These are phyloP conservation scores for Dictyostelium firmibasis DNA, from an alignment of 78 protist species.

Conservation along the genomic window DNA sequence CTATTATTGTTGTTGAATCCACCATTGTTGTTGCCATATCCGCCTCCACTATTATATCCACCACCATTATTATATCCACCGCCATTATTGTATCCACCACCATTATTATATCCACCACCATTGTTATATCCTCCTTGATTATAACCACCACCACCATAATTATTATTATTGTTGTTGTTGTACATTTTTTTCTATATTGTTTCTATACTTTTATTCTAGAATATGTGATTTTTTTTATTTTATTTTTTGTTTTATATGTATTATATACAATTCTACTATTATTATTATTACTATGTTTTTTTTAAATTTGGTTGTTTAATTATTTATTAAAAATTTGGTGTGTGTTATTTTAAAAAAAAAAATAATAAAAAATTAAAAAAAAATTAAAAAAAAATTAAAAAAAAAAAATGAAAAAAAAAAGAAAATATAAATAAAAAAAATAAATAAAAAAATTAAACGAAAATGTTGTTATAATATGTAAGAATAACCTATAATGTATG, in stretches of 20 bases:
- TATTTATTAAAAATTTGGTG: neutral
- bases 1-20: constrained; percentile 13
- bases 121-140: constrained; percentile 18
- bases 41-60: neutral
- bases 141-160: neutral
- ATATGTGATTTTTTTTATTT: neutral
- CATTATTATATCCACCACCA: constrained; percentile 6
- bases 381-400: no score
- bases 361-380: no score
- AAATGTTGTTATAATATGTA: neutral
- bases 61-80: neutral
- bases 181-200: neutral
- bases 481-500: no score
- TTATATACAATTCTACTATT: neutral
- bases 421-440: no score
- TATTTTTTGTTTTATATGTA: neutral
- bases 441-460: no score
- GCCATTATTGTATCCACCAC: constrained; percentile 16
- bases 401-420: no score
- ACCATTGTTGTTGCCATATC: constrained; percentile 17
- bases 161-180: neutral
- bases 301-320: neutral
- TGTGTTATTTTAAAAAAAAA: neutral
- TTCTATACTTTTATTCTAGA: neutral
- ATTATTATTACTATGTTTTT: neutral